A percentile compares a stretch with the other conserved stretches of the same genome.
Evolutionary conservation across 441 rosid genomes (phyloP).

Genomic region (Croton setiger): DNA sequence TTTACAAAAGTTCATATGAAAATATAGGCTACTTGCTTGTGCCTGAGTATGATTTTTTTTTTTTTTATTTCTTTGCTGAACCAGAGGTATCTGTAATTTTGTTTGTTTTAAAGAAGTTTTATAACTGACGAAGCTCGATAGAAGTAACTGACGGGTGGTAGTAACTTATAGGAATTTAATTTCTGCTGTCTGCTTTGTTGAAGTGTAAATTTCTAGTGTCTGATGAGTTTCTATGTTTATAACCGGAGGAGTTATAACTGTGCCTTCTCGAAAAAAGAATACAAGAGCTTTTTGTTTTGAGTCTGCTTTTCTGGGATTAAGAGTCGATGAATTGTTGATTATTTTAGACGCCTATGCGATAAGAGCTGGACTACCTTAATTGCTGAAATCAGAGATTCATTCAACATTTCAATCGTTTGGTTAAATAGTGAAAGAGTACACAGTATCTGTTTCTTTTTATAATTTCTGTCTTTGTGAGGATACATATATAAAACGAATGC

Average conservation of each 20-base stretch:
- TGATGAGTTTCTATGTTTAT: conserved; percentile 7
- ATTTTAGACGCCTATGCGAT: not conserved
- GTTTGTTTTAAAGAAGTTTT: conserved; percentile 1
- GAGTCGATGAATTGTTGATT: not conserved
- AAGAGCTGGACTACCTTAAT: not conserved
- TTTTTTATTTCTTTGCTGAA: not conserved
- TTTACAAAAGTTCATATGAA: not conserved
- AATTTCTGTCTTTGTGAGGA: not conserved
- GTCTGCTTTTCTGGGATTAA: not conserved
- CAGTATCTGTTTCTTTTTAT: not conserved
- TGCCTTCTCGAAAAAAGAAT: not conserved
- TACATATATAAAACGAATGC: not conserved
- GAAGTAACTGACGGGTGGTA: conserved; percentile 16
- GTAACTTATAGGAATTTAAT: not conserved
- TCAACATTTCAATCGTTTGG: not conserved
- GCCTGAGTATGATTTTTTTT: not conserved
- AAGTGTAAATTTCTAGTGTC: not conserved
- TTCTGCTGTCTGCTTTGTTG: not conserved
- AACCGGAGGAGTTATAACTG: not conserved
- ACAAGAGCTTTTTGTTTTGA: not conserved
- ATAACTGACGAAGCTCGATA: conserved; percentile 16
- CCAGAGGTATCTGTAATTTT: too few relatives aligned
- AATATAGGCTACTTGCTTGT: not conserved
- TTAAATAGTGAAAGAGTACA: not conserved
- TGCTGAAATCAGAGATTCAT: not conserved